These are phyloP conservation scores for Camelina laxa DNA, from an alignment of 345 rosid species.

Conservation along the genomic window DNA sequence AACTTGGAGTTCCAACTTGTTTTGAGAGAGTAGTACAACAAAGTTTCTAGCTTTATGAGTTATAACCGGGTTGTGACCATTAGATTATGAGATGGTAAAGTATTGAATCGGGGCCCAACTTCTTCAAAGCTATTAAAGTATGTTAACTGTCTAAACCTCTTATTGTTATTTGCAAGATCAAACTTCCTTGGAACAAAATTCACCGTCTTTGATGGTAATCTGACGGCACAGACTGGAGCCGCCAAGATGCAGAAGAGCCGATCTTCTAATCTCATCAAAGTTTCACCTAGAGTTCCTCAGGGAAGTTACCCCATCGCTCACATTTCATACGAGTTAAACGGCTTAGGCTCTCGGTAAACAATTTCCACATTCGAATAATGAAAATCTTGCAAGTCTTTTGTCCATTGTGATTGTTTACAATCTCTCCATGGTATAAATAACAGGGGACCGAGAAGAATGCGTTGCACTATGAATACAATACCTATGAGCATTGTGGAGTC, in stretches of 20 bases:
- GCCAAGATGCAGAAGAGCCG: constrained; percentile 59
- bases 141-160: background rate
- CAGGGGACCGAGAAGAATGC: constrained; percentile 90
- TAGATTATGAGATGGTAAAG: background rate
- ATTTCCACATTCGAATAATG: background rate
- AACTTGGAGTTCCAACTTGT: background rate
- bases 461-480: constrained; percentile 60
- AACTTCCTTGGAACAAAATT: constrained; percentile 81
- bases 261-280: constrained; percentile 64
- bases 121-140: background rate
- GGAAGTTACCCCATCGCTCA: constrained; percentile 66
- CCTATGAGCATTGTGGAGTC: constrained; percentile 56
- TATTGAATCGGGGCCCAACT: too few species aligned
- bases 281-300: constrained; percentile 54
- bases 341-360: constrained; percentile 68
- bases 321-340: constrained; percentile 72
- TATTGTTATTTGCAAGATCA: constrained; percentile 52
- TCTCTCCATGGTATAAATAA: background rate
- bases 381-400: background rate
- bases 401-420: constrained; percentile 2
- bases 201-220: constrained; percentile 56
- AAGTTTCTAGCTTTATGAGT: background rate
- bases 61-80: background rate
- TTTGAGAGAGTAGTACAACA: background rate
- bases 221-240: constrained; percentile 49